These are phyloP conservation scores for Colletotrichum trifolii DNA, from an alignment of 2,329 filamentous ascomycete genomes.

Conservation along the genomic window DNA sequence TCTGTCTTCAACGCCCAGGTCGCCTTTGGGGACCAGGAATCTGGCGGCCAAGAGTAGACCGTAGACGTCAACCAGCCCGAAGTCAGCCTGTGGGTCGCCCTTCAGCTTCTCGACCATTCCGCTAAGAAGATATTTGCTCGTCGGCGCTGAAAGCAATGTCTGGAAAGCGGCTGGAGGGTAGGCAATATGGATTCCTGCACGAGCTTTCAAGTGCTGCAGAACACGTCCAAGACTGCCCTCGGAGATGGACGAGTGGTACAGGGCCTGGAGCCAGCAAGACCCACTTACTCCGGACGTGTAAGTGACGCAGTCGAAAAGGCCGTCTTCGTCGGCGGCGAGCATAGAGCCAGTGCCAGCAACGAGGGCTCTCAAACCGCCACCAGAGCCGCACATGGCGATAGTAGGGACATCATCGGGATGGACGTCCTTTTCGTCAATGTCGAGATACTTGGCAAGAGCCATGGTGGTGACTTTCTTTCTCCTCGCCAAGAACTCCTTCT, in stretches of 20 bases:
- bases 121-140: conserved; percentile 89
- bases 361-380: conserved; percentile 88
- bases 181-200: conserved; percentile 89
- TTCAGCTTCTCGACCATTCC: conserved; percentile 92
- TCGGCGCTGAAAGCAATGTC: conserved; percentile 86
- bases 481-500: conserved; percentile 77
- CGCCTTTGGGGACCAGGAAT: conserved; percentile 86
- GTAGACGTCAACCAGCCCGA: conserved; percentile 94
- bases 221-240: conserved; percentile 74
- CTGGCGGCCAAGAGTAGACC: conserved; percentile 86
- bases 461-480: conserved; percentile 75
- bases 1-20: conserved; percentile 77
- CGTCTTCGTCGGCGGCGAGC: conserved; percentile 84
- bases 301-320: conserved; percentile 91
- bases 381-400: conserved; percentile 94
- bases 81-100: conserved; percentile 81
- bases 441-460: conserved; percentile 85
- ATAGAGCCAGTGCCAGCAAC: conserved; percentile 92
- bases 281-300: conserved; percentile 97
- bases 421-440: conserved; percentile 81
- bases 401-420: conserved; percentile 92
- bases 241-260: conserved; percentile 86
- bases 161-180: conserved; percentile 88
- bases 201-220: conserved; percentile 86
- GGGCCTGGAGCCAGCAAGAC: conserved; percentile 91